A percentile compares a stretch with the other conserved stretches of the same genome.
Evolutionary conservation across 805 yeast genomes (phyloP).

Genomic region (Jamesozyma spencerorum): DNA sequence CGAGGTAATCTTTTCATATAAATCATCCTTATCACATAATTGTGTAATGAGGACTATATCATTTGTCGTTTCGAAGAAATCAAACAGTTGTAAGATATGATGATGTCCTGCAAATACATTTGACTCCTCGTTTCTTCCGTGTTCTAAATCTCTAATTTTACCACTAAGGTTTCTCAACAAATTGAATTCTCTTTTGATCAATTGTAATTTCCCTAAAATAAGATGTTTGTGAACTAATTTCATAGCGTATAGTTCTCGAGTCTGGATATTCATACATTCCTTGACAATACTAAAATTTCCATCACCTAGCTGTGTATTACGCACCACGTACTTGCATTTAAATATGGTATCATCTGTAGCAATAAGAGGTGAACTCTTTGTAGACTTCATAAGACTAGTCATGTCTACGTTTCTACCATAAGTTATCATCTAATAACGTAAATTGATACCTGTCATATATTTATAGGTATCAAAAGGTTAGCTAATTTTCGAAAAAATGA

Average conservation of each 20-base stretch:
- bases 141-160: slow-evolving; percentile 27
- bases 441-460: slow-evolving; percentile 2
- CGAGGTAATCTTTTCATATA: slow-evolving; percentile 48
- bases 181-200: slow-evolving; percentile 52
- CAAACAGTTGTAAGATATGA: slow-evolving; percentile 53
- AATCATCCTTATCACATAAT: slow-evolving; percentile 58
- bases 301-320: slow-evolving; percentile 30
- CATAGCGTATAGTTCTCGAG: slow-evolving; percentile 40
- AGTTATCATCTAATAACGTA: too few species aligned
- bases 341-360: slow-evolving; percentile 8
- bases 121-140: slow-evolving; percentile 6
- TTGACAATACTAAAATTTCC: slow-evolving; percentile 45
- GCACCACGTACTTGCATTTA: slow-evolving; percentile 26
- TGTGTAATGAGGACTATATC: slow-evolving; percentile 52
- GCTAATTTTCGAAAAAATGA: too few species aligned
- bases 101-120: slow-evolving; percentile 30
- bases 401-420: too few species aligned
- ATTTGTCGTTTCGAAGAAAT: slow-evolving; percentile 60
- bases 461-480: too few species aligned
- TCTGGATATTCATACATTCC: slow-evolving; percentile 38
- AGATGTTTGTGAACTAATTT: slow-evolving; percentile 30
- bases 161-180: slow-evolving; percentile 32
- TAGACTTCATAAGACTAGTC: not conserved
- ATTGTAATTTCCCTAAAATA: slow-evolving; percentile 23
- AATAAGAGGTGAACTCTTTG: slow-evolving; percentile 8